Evolutionary conservation across 2,329 filamentous ascomycete genomes (phyloP), one percentile per base, ranked within the genome.

Genomic region (Metarhizium anisopliae): DNA sequence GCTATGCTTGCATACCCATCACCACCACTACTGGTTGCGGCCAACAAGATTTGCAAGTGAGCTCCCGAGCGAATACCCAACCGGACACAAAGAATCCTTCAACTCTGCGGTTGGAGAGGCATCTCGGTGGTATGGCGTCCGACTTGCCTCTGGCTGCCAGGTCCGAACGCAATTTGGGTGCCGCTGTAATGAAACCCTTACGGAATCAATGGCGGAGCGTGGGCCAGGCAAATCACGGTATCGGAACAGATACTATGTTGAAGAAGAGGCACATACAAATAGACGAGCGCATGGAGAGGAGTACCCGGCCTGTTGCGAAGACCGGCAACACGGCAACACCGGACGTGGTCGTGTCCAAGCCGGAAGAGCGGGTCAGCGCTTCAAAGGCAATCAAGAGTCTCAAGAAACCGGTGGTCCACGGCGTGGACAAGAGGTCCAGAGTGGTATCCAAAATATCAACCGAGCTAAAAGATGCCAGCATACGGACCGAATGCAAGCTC

Each of bases 1-100:
- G 59, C 63, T 78, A 60, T 82, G 80, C 62, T 61, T 82, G 56
- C 81, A 84, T 65, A 81, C 77, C 60, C 81, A 84, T 62, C 80
- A 84, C 62, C 81, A 84, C 66, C 81, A 84, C 70, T 84, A 83
- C 72, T 83, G 81, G 81, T 59, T 77, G 59, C 70, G 71, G 56
- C 69, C 74, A 42, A 65, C 57, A 30, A 30, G 6, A 14, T 18
- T 49, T 16, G 6, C 45, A 29, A 49, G 45, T 14, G 45, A 30
- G 25, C 20, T 30, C 45, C 45, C 45, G 4, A 11, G 25, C 2
- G 35, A 30, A 25, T 16, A 29, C 43, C 49, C 6, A 51, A 49
- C 49, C 38, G 25, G 36, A 32, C 13, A 42, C 4, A 20, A 6
- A 11, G 45, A 29, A 8, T 8, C 14, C 4, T 30, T n/a, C 45